Evolutionary conservation across 164 flowering plant species (phyloP).

Genomic region (Berberis vulgaris): DNA sequence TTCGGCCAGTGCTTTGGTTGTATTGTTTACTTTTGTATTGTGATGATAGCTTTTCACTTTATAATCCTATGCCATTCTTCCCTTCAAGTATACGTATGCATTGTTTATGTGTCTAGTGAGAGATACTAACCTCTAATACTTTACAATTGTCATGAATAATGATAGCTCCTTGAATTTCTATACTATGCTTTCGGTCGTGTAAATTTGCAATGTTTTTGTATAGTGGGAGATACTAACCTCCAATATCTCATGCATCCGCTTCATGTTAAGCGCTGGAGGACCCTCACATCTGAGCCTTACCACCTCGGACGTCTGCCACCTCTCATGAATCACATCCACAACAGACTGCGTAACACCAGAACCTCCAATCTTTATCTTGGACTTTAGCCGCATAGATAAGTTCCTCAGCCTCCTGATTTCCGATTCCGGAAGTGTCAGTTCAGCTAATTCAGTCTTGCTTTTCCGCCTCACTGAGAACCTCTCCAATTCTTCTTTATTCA

Average conservation of each 20-base stretch:
- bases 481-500: conserved; percentile 17
- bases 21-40: no score
- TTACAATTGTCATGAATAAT: no score
- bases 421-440: conserved; percentile 61
- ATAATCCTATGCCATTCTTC: no score
- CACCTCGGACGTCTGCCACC: conserved; percentile 68
- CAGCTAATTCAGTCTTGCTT: conserved; percentile 56
- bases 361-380: conserved; percentile 54
- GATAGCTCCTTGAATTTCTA: no score
- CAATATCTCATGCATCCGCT: conserved; percentile 80
- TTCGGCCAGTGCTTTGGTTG: no score
- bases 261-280: conserved; percentile 80
- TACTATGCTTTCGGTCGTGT: no score
- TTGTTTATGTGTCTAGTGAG: no score
- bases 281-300: conserved; percentile 81
- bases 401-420: conserved; percentile 77
- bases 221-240: conserved; percentile 50
- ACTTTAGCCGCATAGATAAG: conserved; percentile 48
- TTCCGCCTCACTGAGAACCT: conserved; percentile 25
- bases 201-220: no score
- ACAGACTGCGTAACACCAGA: conserved; percentile 65
- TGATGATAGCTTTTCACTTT: no score
- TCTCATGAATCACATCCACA: conserved; percentile 71
- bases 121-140: no score
- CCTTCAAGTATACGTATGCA: no score